Conservation (phyloP, 768 basidiomycete species). For the Termitomyces sp. region DNA sequence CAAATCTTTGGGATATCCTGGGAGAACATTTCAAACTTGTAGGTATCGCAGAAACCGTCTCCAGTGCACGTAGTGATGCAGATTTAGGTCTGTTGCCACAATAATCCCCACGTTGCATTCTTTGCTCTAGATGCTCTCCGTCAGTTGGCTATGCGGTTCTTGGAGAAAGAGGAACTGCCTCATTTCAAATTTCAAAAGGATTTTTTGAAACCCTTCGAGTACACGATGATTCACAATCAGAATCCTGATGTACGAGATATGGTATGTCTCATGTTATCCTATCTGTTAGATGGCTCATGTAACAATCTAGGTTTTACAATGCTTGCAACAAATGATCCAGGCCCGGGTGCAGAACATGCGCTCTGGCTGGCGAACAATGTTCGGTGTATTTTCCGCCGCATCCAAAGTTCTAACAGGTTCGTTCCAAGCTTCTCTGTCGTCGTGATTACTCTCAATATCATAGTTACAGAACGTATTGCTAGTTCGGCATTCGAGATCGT, state of each 20-base stretch:
- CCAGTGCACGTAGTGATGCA: background rate
- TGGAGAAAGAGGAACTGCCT: slow-evolving; percentile 96
- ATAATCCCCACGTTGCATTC: slow-evolving; percentile 93
- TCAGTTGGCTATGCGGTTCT: slow-evolving; percentile 96
- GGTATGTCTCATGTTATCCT: slow-evolving; percentile 43
- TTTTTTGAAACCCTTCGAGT: slow-evolving; percentile 96
- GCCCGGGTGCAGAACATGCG: slow-evolving; percentile 92
- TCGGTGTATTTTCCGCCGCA: slow-evolving; percentile 95
- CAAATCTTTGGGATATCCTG: slow-evolving; percentile 94
- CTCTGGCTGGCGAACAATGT: slow-evolving; percentile 99
- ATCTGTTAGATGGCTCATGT: background rate
- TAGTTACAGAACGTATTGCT: slow-evolving; percentile 75
- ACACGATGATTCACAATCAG: slow-evolving; percentile 95
- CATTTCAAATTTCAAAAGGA: slow-evolving; percentile 99
- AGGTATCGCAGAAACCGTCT: slow-evolving; percentile 16
- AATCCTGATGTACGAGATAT: slow-evolving; percentile 96
- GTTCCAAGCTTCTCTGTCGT: slow-evolving; percentile 18
- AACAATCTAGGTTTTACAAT: slow-evolving; percentile 78
- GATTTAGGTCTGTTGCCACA: slow-evolving; percentile 92
- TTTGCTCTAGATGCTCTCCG: slow-evolving; percentile 96
- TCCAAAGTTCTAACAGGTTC: slow-evolving; percentile 87
- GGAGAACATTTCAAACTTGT: slow-evolving; percentile 99
- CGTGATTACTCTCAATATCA: slow-evolving; percentile 10
- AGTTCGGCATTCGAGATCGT: slow-evolving; percentile 96
- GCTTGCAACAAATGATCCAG: slow-evolving; percentile 98